These are phyloP conservation scores for Nigrospora sphaerica DNA, from an alignment of 2,329 filamentous ascomycete species.

Conservation along the genomic window DNA sequence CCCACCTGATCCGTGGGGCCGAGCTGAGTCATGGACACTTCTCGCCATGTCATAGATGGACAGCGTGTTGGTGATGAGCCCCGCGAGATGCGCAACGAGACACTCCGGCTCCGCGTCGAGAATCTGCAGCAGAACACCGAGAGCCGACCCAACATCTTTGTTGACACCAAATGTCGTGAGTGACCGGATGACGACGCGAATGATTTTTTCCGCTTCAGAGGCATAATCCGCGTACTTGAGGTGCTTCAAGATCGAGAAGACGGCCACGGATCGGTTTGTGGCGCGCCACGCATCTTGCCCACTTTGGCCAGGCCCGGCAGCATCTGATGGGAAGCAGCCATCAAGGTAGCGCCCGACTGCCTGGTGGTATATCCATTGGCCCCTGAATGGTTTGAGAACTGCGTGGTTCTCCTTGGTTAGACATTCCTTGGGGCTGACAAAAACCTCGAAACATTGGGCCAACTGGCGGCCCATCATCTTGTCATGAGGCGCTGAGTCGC, in stretches of 20 bases:
- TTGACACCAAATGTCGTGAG: slow-evolving; percentile 33
- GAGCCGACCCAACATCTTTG: slow-evolving; percentile 38
- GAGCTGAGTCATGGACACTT: slow-evolving; percentile 10
- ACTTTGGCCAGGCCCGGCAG: background rate
- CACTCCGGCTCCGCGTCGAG: slow-evolving; percentile 36
- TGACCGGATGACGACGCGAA: slow-evolving; percentile 41
- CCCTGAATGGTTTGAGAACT: slow-evolving; percentile 14
- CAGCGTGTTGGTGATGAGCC: slow-evolving; percentile 38
- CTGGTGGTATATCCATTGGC: slow-evolving; percentile 19
- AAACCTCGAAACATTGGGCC: slow-evolving; percentile 16
- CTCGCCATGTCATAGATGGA: slow-evolving; percentile 24
- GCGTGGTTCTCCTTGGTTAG: slow-evolving; percentile 18
- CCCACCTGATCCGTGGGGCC: background rate
- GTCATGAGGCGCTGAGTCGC: slow-evolving; percentile 7
- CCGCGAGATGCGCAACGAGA: slow-evolving; percentile 39
- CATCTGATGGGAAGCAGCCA: slow-evolving; percentile 28
- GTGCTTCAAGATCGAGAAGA: slow-evolving; percentile 41
- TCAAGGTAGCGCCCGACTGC: slow-evolving; percentile 27
- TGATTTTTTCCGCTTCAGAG: slow-evolving; percentile 37
- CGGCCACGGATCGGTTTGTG: slow-evolving; percentile 36
- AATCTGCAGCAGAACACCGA: slow-evolving; percentile 41
- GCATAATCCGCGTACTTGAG: slow-evolving; percentile 44
- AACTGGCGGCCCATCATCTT: slow-evolving; percentile 15
- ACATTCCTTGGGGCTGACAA: slow-evolving; percentile 19
- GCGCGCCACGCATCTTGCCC: slow-evolving; percentile 17